Evolutionary conservation across 805 yeast genomes (phyloP).

Genomic region (Naumovozyma dairenensis): DNA sequence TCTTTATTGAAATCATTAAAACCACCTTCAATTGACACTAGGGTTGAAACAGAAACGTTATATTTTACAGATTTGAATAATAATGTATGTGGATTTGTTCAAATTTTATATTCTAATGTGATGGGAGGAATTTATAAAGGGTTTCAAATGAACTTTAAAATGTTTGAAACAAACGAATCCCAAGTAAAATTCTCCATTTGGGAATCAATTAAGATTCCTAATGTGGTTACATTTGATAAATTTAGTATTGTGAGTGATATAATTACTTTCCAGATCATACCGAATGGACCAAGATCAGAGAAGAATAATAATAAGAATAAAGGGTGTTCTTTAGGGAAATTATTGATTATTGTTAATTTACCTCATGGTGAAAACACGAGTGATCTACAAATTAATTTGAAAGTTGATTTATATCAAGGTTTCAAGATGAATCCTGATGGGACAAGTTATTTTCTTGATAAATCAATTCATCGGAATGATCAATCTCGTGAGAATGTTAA

Average conservation of each 20-base stretch:
- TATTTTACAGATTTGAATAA: constrained; percentile 39
- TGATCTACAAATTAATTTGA: constrained; percentile 12
- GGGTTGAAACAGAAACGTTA: constrained; percentile 46
- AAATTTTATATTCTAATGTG: constrained; percentile 41
- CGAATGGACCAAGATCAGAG: constrained; percentile 2
- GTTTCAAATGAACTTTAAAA: constrained; percentile 43
- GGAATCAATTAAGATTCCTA: constrained; percentile 38
- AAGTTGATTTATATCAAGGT: constrained; percentile 33
- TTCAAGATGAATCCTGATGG: constrained; percentile 76
- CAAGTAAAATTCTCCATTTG: constrained; percentile 32
- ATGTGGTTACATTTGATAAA: constrained; percentile 11
- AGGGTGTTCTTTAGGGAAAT: constrained; percentile 5
- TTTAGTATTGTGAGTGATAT: constrained; percentile 13
- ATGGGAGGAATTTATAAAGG: constrained; percentile 43
- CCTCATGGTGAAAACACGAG: constrained; percentile 4
- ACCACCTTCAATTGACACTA: constrained; percentile 18
- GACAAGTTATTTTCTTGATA: constrained; percentile 52
- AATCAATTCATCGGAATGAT: constrained; percentile 24
- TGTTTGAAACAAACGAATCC: constrained; percentile 21
- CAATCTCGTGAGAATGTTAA: constrained; percentile 60
- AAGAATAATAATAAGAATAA: neutral
- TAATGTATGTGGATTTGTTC: constrained; percentile 41
- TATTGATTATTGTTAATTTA: constrained; percentile 11
- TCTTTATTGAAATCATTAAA: neutral
- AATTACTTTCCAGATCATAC: constrained; percentile 13